Evolutionary conservation across 1,139 yeast species (phyloP), one percentile per base, ranked within the genome.

Genomic region (Taphrina pruni): DNA sequence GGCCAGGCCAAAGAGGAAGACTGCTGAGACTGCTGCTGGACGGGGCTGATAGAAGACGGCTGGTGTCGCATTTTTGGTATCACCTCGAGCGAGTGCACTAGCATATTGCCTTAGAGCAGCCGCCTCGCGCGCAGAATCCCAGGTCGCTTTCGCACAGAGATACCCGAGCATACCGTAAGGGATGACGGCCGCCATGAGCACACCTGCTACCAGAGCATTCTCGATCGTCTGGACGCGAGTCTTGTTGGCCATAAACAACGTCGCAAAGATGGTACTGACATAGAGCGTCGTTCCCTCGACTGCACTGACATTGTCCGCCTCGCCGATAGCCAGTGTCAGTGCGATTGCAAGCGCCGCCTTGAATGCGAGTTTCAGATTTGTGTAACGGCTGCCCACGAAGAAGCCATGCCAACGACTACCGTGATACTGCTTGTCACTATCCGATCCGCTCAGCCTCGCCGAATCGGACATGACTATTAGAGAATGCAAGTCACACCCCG

Each of bases 21-120:
- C 64, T 5, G 64, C 69, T 3, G 58, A 36, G 57, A 65, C 64
- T 6, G 69, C 69, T 1, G 69, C 69, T 12, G 69, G 45, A 14
- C 38, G 39, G 20, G 54, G 60, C 38, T 64, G 67, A 26, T 64
- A 64, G 17, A 64, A 64, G 36, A 55, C 43, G 9, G 43, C 61
- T 20, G 61, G 60, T 5, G 61, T 32, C 11, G 55, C 55, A 9
- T 36, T 26, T 20, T 20, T 20, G 14, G 51, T 41, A 21, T 39
- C 46, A 14, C 67, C 67, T 32, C 46, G 36, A 12, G 32, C 48
- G 32, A 43, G 38, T 7, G 55, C 61, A 6, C 54, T 21, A 14
- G 45, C 60, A 39, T 64, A 64, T 12, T 26, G 46, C n/a, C 20
- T 14, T 4, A 38, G 20, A 9, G 32, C 32, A 35, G n/a, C 36